A percentile compares a stretch with the other conserved stretches of the same genome.
Conservation (phyloP, 2,329 filamentous ascomycete genomes). For the Penicillium sp. region DNA sequence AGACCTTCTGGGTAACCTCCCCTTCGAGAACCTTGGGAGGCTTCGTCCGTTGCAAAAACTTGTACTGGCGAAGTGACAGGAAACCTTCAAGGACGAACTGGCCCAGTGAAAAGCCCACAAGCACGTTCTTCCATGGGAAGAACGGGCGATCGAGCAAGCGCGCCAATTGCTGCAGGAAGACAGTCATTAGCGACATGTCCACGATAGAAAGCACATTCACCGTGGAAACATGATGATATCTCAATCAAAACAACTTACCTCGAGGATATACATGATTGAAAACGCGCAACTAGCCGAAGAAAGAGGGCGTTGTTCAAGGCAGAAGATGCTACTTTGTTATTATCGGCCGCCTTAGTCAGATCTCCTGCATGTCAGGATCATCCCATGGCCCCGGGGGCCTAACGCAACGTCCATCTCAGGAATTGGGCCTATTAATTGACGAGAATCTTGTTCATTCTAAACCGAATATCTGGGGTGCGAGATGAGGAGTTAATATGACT, state of each 20-base stretch:
- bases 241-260: slow-evolving; percentile 21
- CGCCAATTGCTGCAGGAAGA: slow-evolving; percentile 60
- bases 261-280: slow-evolving; percentile 35
- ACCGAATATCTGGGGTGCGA: neutral
- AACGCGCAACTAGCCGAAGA: slow-evolving; percentile 15
- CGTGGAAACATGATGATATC: slow-evolving; percentile 3
- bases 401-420: neutral
- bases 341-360: slow-evolving; percentile 25
- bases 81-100: slow-evolving; percentile 89
- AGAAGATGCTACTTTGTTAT: slow-evolving; percentile 23
- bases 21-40: slow-evolving; percentile 83
- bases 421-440: neutral
- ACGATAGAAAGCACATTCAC: slow-evolving; percentile 8
- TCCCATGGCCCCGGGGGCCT: neutral
- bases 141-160: slow-evolving; percentile 83
- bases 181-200: slow-evolving; percentile 11
- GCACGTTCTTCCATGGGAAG: slow-evolving; percentile 97
- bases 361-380: neutral
- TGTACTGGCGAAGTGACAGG: slow-evolving; percentile 86
- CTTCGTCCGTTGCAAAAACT: slow-evolving; percentile 73
- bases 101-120: slow-evolving; percentile 88
- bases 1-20: slow-evolving; percentile 85
- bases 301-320: slow-evolving; percentile 10
- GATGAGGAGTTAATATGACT: neutral
- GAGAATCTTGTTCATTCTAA: neutral